Evolutionary conservation across 805 yeast genomes (phyloP), one percentile per base, ranked within the genome.

Genomic region (Dipodascus geniculatus): DNA sequence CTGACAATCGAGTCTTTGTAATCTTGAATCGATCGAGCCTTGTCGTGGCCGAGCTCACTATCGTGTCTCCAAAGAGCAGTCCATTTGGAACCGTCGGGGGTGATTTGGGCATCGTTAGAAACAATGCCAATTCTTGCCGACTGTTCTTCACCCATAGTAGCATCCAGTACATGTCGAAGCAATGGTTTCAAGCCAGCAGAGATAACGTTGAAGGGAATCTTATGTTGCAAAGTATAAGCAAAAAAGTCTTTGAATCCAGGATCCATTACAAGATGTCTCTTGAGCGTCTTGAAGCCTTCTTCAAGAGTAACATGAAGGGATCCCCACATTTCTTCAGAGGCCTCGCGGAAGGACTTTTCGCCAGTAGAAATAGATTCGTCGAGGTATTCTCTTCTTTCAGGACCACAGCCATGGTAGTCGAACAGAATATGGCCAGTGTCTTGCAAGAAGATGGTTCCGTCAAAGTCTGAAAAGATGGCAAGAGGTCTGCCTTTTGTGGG

Each of bases 351-450:
- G 44, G 68, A 56, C 28, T 61, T 58, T 49, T 61, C 61, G 33
- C 72, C 69, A 28, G 68, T 62, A 55, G 71, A 71, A 54, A 72
- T 72, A 23, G 68, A 61, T 48, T 58, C 53, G 59, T 71, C 75
- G 48, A 72, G 63, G 52, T 61, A 58, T 58, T 63, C 63, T 47
- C 76, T 68, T 50, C 58, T 56, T 57, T 64, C 71, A 14, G 63
- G 55, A 17, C 76, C 76, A 51, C 74, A 70, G 52, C 76, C 76
- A 54, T 62, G 68, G 53, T 65, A 58, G 61, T 72, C 76, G 54
- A 72, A 72, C 54, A 72, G 63, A n/a, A 72, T 67, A 53, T 72
- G 76, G 53, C 76, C 76, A 19, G 76, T 71, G 55, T 72, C 76
- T 59, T 72, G 76, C 52, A 67, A 63, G 61, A 72, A 72, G 51